Conservation (phyloP, 176 grass and related monocot species). For the Musa acuminata region DNA sequence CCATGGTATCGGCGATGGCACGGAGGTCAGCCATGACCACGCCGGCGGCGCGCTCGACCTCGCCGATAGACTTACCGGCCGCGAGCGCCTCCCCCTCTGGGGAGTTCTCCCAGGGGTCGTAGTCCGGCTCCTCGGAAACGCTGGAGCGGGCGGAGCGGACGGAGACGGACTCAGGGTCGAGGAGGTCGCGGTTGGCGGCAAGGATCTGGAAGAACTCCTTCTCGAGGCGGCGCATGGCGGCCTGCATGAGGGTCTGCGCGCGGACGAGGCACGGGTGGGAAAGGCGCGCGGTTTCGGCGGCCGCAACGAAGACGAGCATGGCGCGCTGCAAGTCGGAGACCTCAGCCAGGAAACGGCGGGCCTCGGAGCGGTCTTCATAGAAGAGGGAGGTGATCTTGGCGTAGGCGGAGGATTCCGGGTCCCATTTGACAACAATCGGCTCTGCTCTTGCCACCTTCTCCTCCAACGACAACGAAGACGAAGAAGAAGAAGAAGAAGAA, state of each 20-base stretch:
- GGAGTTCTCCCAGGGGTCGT: not conserved
- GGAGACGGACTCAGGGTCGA: not conserved
- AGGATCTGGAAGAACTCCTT: no score
- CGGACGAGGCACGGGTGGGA: slow-evolving; percentile 26
- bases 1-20: slow-evolving; percentile 30
- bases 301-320: slow-evolving; percentile 46
- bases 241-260: slow-evolving; percentile 49
- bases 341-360: slow-evolving; percentile 25
- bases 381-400: slow-evolving; percentile 2
- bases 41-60: slow-evolving; percentile 1
- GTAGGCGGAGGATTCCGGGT: slow-evolving; percentile 25
- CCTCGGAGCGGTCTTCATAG: slow-evolving; percentile 33
- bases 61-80: not conserved
- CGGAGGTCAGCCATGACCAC: slow-evolving; percentile 1
- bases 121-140: not conserved
- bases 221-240: slow-evolving; percentile 28
- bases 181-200: not conserved
- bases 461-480: slow-evolving; percentile 24
- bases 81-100: not conserved
- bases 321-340: slow-evolving; percentile 44
- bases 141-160: slow-evolving; percentile 3
- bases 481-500: not conserved
- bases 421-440: slow-evolving; percentile 33
- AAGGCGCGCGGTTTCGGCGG: not conserved
- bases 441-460: slow-evolving; percentile 37